Conservation (phyloP, 768 basidiomycete species). For the Coprinellus micaceus region DNA sequence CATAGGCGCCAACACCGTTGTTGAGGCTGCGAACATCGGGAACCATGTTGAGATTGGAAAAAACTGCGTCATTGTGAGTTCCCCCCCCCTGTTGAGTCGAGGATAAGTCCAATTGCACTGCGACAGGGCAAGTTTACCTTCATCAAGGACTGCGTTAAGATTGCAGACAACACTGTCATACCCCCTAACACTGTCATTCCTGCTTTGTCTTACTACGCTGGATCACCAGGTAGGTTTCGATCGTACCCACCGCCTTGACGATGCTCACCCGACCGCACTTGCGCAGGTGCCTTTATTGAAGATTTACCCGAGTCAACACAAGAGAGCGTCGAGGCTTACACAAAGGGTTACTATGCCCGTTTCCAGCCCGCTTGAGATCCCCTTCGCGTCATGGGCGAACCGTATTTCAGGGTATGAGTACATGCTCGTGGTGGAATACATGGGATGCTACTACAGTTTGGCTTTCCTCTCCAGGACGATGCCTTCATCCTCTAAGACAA, state of each 20-base stretch:
- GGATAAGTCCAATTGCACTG: neutral
- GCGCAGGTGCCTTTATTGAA: slow-evolving; percentile 69
- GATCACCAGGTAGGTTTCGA: slow-evolving; percentile 75
- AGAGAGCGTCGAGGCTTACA: slow-evolving; percentile 81
- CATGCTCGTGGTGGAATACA: too few relatives aligned
- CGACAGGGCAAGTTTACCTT: slow-evolving; percentile 90
- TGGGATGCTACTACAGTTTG: slow-evolving; percentile 28
- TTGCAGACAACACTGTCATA: slow-evolving; percentile 86
- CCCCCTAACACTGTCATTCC: slow-evolving; percentile 93
- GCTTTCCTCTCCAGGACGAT: slow-evolving; percentile 25
- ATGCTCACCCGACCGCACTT: neutral
- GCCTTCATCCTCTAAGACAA: slow-evolving; percentile 55
- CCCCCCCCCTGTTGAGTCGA: slow-evolving; percentile 9
- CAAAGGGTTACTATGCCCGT: slow-evolving; percentile 80
- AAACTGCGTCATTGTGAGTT: slow-evolving; percentile 86
- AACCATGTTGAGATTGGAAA: slow-evolving; percentile 93
- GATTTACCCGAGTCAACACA: slow-evolving; percentile 93
- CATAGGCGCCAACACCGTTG: slow-evolving; percentile 81
- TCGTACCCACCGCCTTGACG: neutral
- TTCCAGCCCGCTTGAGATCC: slow-evolving; percentile 66
- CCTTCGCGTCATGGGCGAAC: too few relatives aligned
- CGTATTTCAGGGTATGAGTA: too few relatives aligned
- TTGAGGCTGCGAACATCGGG: slow-evolving; percentile 94
- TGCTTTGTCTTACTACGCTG: slow-evolving; percentile 77
- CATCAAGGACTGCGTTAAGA: slow-evolving; percentile 91